A percentile compares a stretch with the other conserved stretches of the same genome.
Evolutionary conservation across 2,329 filamentous ascomycete species (phyloP).

Genomic region (Cladophialophora exuberans): DNA sequence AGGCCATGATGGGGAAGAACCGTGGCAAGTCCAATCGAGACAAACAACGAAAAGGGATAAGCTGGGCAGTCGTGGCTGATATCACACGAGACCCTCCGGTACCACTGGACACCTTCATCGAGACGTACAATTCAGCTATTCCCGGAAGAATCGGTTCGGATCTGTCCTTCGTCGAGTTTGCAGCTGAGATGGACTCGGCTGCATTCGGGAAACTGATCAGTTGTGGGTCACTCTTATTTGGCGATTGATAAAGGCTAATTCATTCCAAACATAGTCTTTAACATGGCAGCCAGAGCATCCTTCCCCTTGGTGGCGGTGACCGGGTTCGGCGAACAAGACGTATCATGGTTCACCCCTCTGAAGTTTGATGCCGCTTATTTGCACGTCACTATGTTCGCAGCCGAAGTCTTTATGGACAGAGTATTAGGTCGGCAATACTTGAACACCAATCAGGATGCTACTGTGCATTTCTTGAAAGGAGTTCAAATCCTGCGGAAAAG

Average conservation of each 20-base stretch:
- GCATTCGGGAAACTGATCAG: conserved; percentile 35
- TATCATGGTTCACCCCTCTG: conserved; percentile 39
- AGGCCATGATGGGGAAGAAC: conserved; percentile 24
- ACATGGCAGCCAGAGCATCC: conserved; percentile 38
- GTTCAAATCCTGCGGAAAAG: conserved; percentile 40
- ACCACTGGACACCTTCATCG: conserved; percentile 6
- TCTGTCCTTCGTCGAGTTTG: conserved; percentile 35
- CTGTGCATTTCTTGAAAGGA: conserved; percentile 37
- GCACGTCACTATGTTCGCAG: conserved; percentile 42
- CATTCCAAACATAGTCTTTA: conserved; percentile 34
- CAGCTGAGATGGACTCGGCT: conserved; percentile 36
- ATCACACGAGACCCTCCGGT: conserved; percentile 7
- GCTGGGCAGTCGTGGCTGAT: conserved; percentile 1
- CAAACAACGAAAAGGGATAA: background rate
- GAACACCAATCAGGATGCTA: conserved; percentile 14
- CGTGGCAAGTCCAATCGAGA: conserved; percentile 11
- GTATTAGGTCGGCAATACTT: conserved; percentile 23
- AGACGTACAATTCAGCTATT: conserved; percentile 8
- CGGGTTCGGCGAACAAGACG: conserved; percentile 34
- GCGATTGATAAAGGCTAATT: conserved; percentile 2
- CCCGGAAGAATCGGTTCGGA: conserved; percentile 25
- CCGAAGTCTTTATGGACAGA: conserved; percentile 39
- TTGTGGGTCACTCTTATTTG: conserved; percentile 33
- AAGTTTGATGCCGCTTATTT: conserved; percentile 41
- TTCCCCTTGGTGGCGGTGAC: conserved; percentile 42